phyloP scores from a whole-genome alignment of 768 basidiomycete species.

The Russula lepida region DNA sequence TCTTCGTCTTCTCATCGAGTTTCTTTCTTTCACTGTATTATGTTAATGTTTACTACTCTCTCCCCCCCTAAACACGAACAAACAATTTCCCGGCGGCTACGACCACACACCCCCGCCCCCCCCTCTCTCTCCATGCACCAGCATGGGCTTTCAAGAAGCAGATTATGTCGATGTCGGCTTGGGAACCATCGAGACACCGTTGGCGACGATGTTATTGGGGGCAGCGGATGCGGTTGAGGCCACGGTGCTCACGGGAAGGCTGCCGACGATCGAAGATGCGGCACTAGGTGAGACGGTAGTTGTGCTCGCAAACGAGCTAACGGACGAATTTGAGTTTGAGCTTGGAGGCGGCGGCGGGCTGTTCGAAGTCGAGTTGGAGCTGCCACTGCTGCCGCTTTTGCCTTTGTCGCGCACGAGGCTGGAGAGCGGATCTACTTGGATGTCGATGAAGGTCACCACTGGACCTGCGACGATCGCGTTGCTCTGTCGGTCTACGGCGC shows the following conservation, averaged over 20 bases:
- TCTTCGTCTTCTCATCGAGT: neutral
- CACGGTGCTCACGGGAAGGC: slow-evolving; percentile 22
- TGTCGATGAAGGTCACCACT: slow-evolving; percentile 57
- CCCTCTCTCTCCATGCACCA: no score
- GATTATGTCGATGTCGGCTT: neutral
- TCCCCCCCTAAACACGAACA: no score
- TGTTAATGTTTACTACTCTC: no score
- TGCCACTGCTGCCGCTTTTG: neutral
- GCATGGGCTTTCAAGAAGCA: neutral
- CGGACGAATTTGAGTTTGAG: no score
- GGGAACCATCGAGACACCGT: slow-evolving; percentile 36
- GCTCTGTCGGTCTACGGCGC: slow-evolving; percentile 48
- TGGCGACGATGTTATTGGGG: slow-evolving; percentile 34
- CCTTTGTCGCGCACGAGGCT: slow-evolving; percentile 32
- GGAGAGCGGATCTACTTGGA: slow-evolving; percentile 42
- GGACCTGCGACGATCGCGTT: slow-evolving; percentile 64
- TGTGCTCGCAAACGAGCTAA: neutral
- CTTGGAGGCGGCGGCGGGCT: no score
- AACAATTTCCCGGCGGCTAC: no score
- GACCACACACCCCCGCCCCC: no score
- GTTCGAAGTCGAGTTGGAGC: no score
- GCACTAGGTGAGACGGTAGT: slow-evolving; percentile 21
- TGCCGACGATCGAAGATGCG: slow-evolving; percentile 23
- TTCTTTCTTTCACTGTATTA: neutral
- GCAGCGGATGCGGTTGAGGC: neutral